Base-by-base conservation (phyloP, 805 yeast genomes). In the Wickerhamiella allomyrinae region DNA sequence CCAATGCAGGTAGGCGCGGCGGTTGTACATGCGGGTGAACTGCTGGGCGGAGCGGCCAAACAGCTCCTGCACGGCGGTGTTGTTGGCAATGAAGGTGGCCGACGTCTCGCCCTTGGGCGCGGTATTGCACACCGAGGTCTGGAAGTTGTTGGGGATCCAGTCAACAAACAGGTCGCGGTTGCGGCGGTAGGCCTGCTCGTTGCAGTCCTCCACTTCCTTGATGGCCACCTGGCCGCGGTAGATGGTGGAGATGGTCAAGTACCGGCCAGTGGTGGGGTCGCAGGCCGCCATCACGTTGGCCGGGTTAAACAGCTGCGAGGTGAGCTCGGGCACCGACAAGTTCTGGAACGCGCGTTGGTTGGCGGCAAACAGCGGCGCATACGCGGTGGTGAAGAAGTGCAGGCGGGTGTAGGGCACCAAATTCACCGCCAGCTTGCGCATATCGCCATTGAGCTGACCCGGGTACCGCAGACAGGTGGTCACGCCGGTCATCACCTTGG, bases 141-240 rank as follows among this genome's bases (percentile, higher is more conserved):
- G 95, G 56, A 86, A 94, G 60, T 86, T 87, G 66, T 85, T 85
- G 58, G 95, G 95, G 66, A 87, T 87, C 96, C 96, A 86, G 66
- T 86, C 95, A 43, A 87, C 96, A 57, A 86, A 66, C 63, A 80
- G 79, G 46, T 79, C 77, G 15, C 86, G 70, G 64, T 85, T 83
- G 66, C 82, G 79, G 44, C 79, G 76, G 66, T 83, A 91, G 41
- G 83, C 85, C 60, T 79, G 79, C 63, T 73, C 77, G 85, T 86
- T 83, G 63, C 82, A 91, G 60, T 87, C 95, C 60, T 86, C 96
- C 46, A 86, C 95, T 67, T 86, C 96, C 67, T 84, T 84, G 43
- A 80, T 82, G 14, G 94, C 79, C 29, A 84, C 95, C 53, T 84
- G 81, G 67, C 96, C 96, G 62, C 95, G 74, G 70, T 85, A 86